Evolutionary conservation across 345 rosid genomes (phyloP).

Genomic region (Populus ilicifolia): DNA sequence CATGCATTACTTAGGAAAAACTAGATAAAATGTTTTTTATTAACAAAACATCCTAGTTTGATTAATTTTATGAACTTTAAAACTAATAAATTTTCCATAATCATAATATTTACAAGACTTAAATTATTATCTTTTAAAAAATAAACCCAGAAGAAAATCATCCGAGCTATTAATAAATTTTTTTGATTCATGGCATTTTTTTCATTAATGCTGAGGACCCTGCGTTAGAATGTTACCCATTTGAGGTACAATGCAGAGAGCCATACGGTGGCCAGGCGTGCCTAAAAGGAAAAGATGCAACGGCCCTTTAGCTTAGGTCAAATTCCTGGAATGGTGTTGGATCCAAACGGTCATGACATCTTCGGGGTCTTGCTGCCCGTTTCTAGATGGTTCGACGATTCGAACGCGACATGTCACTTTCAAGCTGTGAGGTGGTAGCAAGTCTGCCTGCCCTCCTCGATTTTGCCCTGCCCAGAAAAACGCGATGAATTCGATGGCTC

Average conservation of each 20-base stretch:
- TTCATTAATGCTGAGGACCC: neutral
- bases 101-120: no score
- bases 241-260: neutral
- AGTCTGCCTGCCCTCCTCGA: neutral
- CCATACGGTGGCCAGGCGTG: neutral
- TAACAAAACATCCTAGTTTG: fast-evolving
- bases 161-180: no score
- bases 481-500: neutral
- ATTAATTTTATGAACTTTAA: fast-evolving
- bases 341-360: neutral
- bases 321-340: neutral
- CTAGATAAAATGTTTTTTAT: no score
- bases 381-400: neutral
- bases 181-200: no score
- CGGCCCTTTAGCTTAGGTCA: neutral
- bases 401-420: neutral
- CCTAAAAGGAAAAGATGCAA: neutral
- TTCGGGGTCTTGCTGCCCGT: neutral
- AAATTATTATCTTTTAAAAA: no score
- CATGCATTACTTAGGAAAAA: no score
- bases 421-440: neutral
- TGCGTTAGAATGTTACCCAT: neutral
- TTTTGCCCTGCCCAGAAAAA: neutral
- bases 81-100: no score
- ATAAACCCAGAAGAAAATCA: no score